Percentiles rank a stretch among this genome's conserved stretches.
Evolutionary conservation across 169 alveolate genomes (phyloP).

Genomic region (Miamiensis avidus): DNA sequence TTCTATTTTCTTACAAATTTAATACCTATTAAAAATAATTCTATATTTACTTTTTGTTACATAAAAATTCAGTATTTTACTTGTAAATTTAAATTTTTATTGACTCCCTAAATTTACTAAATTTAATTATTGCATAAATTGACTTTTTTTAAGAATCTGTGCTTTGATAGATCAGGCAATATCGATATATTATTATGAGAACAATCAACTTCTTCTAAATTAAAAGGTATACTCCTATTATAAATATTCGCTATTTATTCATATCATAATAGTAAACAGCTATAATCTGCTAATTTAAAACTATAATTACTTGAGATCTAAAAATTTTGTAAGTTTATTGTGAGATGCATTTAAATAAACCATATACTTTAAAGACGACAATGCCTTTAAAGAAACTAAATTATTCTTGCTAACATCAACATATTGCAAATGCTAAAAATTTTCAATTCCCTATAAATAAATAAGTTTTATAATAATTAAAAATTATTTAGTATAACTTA

Average conservation of each 20-base stretch:
- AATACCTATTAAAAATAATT: constrained; percentile 33
- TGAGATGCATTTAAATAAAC: constrained; percentile 60
- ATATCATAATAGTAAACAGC: not conserved
- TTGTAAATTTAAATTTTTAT: constrained; percentile 44
- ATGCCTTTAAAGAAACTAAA: constrained; percentile 47
- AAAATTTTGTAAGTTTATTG: constrained; percentile 61
- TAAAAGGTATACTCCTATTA: constrained; percentile 31
- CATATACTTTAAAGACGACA: constrained; percentile 51
- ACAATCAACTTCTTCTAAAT: constrained; percentile 66
- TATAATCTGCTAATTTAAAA: not conserved
- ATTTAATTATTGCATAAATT: constrained; percentile 39
- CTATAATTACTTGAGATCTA: constrained; percentile 66
- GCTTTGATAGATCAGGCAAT: constrained; percentile 31
- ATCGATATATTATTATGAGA: constrained; percentile 56
- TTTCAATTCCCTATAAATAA: constrained; percentile 53
- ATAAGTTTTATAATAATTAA: not conserved
- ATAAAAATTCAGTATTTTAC: constrained; percentile 16
- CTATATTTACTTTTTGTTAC: not conserved
- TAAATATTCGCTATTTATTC: not conserved
- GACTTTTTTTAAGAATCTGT: constrained; percentile 33
- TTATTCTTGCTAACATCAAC: constrained; percentile 51
- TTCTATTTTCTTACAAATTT: constrained; percentile 58
- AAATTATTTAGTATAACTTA: not conserved
- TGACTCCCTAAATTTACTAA: constrained; percentile 57
- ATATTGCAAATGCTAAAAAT: constrained; percentile 56